phyloP scores from a whole-genome alignment of 305 asterid species.

The Solanum hybrid region DNA sequence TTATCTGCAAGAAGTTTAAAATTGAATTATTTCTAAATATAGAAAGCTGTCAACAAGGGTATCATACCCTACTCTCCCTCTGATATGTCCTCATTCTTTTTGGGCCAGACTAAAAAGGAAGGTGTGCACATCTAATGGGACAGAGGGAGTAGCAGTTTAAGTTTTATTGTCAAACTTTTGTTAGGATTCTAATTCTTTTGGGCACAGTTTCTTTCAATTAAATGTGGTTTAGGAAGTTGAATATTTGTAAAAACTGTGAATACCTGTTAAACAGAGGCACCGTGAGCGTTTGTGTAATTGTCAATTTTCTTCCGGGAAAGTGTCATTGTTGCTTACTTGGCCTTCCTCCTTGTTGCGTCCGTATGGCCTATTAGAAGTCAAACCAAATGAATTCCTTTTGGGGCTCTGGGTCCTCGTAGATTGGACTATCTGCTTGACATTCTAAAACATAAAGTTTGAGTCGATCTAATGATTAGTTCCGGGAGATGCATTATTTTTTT shows the following conservation, averaged over 20 bases:
- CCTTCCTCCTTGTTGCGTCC: background rate
- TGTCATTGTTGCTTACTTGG: background rate
- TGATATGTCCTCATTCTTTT: conserved; percentile 52
- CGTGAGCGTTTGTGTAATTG: background rate
- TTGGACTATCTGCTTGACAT: background rate
- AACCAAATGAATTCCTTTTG: background rate
- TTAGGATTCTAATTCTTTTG: background rate
- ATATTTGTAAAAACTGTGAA: background rate
- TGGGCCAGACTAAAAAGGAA: background rate
- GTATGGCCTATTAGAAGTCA: background rate
- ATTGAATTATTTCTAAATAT: background rate
- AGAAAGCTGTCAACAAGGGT: conserved; percentile 44
- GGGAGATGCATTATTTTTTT: background rate
- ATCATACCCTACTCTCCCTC: conserved; percentile 73
- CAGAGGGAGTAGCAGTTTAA: background rate
- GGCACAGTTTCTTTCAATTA: background rate
- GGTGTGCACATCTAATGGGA: background rate
- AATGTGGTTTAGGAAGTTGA: background rate
- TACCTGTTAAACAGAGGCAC: background rate
- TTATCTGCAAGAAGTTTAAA: background rate
- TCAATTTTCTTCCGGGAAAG: background rate
- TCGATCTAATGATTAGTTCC: background rate
- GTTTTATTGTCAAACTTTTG: background rate
- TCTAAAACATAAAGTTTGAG: background rate
- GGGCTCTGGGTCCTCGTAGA: background rate